These are phyloP conservation scores for Pleurotus cornucopiae DNA, from an alignment of 768 basidiomycete species.

Conservation along the genomic window DNA sequence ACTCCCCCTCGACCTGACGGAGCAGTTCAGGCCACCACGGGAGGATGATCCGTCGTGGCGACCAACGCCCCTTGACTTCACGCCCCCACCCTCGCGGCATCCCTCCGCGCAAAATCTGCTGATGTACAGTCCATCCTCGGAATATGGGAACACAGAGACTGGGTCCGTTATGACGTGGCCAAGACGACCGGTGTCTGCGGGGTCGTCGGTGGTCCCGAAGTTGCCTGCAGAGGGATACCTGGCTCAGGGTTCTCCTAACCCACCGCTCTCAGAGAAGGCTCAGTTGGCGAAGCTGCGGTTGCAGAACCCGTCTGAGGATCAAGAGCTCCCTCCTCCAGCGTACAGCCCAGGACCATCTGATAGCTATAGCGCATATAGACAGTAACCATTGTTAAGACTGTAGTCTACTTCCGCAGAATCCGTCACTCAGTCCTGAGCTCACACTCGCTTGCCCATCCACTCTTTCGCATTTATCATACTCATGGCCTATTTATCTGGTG, in stretches of 20 bases:
- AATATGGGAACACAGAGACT: neutral
- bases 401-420: too few species aligned
- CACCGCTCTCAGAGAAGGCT: neutral
- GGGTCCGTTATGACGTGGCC: neutral
- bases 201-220: neutral
- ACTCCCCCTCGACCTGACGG: neutral
- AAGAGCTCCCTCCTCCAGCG: neutral
- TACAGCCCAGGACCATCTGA: neutral
- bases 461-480: too few species aligned
- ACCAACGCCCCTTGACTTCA: neutral
- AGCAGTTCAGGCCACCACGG: neutral
- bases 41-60: neutral
- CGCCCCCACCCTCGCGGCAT: neutral
- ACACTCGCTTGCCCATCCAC: too few species aligned
- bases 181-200: neutral
- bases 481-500: too few species aligned
- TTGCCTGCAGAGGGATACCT: neutral
- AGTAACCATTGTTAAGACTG: too few species aligned
- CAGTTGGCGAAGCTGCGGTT: neutral
- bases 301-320: conserved; percentile 1
- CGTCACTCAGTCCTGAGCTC: too few species aligned
- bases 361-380: neutral
- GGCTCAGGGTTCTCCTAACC: neutral
- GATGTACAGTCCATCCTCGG: neutral
- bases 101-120: neutral